Base-by-base conservation (phyloP, 2,329 filamentous ascomycete genomes). In the Truncatella angustata region DNA sequence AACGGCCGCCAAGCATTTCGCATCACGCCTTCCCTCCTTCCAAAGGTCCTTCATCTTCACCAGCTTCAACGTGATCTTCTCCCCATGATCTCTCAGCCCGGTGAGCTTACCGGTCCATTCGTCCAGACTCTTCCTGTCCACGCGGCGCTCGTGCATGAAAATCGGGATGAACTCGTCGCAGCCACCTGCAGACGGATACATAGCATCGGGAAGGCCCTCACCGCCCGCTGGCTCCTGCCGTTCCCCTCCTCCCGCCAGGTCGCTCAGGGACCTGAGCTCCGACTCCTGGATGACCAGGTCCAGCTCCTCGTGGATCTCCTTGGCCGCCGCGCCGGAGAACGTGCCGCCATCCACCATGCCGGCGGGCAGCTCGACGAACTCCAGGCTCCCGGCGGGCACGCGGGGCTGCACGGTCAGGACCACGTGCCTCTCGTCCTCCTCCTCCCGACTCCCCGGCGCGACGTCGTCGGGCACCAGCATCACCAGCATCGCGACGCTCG, bases 131-230 rank as follows among this genome's bases (percentile, higher is more conserved):
- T 60, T 65, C 28, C 80, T 70, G 5, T 75, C 70, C 4, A 86
- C 71, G 21, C 73, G 70, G 44, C 75, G 72, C 68, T 85, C 79
- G 58, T 80, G 73, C 57, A 80, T 74, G 60, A 81, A 86, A 20
- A 85, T 74, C 9, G 76, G 80, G 18, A 86, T 71, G 59, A 78
- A 75, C 64, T 86, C 83, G 63, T 86, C 83, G 58, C 80, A 84
- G 0, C 78, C 82, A 0, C 82, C 82, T 0, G 79, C 73, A 6
- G 78, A 82, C 3, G 82, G 81, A 51, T 75, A 85, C 73, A 84
- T 74, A 4, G 76, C 82, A 24, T 61, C 58, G 0, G 78, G 70
- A 2, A 81, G 58, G 1, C 52, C 49, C 42, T 45, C 49, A 9
- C 14, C 49, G 3, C n/a, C 45, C 7, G 24, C 14, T 9, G 10